Conservation (phyloP, 805 yeast species). For the Tetrapisispora phaffii region DNA sequence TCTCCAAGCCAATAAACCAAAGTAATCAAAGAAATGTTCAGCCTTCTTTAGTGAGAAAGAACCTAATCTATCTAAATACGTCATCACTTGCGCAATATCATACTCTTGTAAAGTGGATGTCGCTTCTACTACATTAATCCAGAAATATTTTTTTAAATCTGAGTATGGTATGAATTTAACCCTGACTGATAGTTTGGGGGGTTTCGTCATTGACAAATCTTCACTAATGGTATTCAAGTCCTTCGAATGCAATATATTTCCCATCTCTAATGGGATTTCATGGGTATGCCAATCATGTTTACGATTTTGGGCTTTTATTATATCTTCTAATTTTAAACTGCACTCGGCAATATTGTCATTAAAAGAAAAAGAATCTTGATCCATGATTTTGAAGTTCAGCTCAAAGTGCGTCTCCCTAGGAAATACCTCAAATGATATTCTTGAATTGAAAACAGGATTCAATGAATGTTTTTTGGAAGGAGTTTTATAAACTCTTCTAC, state of each 20-base stretch:
- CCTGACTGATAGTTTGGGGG: constrained; percentile 48
- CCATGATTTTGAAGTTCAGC: constrained; percentile 64
- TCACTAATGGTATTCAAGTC: too few relatives aligned
- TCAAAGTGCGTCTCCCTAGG: constrained; percentile 56
- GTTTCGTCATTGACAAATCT: background rate
- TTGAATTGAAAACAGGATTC: constrained; percentile 74
- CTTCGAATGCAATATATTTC: background rate
- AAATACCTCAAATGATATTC: constrained; percentile 67
- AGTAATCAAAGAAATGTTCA: constrained; percentile 39
- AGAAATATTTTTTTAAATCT: constrained; percentile 53
- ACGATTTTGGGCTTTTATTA: constrained; percentile 28
- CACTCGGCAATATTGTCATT: constrained; percentile 75
- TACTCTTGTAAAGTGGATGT: constrained; percentile 34
- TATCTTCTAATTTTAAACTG: constrained; percentile 44
- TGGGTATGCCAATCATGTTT: constrained; percentile 19
- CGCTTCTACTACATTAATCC: constrained; percentile 48
- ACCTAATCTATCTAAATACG: constrained; percentile 45
- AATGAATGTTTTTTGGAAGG: constrained; percentile 74
- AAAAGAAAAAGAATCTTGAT: constrained; percentile 71
- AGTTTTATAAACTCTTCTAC: constrained; percentile 77
- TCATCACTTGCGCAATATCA: constrained; percentile 46
- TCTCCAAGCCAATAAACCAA: constrained; percentile 38
- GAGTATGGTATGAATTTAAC: constrained; percentile 61
- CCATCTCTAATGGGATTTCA: constrained; percentile 31
- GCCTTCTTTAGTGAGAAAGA: constrained; percentile 46